Evolutionary conservation across 2,329 filamentous ascomycete species (phyloP), one percentile per base, ranked within the genome.

Genomic region (Penicillium concentricum): DNA sequence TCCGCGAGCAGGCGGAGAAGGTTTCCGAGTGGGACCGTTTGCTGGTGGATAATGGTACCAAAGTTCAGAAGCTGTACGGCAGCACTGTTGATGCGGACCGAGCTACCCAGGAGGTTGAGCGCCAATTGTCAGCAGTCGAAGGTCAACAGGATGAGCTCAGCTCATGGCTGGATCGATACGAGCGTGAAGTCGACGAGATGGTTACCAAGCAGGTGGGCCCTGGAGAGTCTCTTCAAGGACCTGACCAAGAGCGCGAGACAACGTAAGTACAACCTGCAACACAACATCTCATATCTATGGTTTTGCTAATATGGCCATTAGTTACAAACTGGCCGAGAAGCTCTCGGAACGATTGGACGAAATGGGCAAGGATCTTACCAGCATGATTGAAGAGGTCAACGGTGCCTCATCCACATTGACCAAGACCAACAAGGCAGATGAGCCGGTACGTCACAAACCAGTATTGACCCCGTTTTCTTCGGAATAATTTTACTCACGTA

Each of bases 301-400:
- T 1, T 34, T 46, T 24, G 12, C 28, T 75, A 50, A 76, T 62
- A 42, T 18, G 10, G 22, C 15, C 15, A 49, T 52, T 64, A 85
- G 82, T 32, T 87, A 97, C 79, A 95, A 96, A 82, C 81, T 95
- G 51, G 94, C 94, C 2, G 94, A 99, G 81, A 94, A 91, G 75
- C 83, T 97, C 62, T 91, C 91, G 12, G 91, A 96, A 71, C 87
- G 91, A 63, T 81, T 99, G 62, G 92, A 96, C 56, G 92, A 96
- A 67, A 95, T 97, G 86, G 92, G 91, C 70, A 90, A 91, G 72
- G 92, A 96, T 71, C 81, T 99, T 61, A 87, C 86, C 46, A 93
- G 91, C 77, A 97, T 99, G 92, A 96, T 99, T 67, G 92, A 96
- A 72, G 94, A 97, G 76, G 96, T 99, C 72, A 99, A 99, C 72